Base-by-base conservation (phyloP, 2,329 filamentous ascomycete species). In the Aspergillus pseudonomiae region DNA sequence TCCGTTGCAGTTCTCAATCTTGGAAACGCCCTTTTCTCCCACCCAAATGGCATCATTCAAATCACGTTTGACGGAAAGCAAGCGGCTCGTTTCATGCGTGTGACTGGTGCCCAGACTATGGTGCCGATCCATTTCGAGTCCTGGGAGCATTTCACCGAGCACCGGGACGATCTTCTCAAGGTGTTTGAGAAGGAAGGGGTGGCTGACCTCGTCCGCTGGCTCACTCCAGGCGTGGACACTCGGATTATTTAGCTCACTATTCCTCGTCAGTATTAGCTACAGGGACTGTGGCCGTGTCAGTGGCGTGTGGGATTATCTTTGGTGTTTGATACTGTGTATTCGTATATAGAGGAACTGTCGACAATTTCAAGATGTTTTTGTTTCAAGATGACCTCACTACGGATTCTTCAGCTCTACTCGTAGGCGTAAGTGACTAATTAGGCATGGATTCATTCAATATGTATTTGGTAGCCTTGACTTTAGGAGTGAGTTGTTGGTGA, bases 81-180 rank as follows among this genome's bases (percentile, higher is more conserved):
- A 39, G 82, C 73, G 1, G 78, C 76, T 4, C 64, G 63, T 41
- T 69, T 84, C 14, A 75, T 81, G 55, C 71, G 74, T 0, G 78
- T 78, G 3, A 70, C 83, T 12, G 70, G 71, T 12, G 79, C 79
- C 0, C 80, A 83, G 53, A 60, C 77, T 2, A 63, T 84, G n/a
- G 75, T 84, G 1, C 82, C 81, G 0, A 80, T 85, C 76, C 81
- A 84, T 63, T 84, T 73, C 60, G 81, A 84, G 56, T 74, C 73
- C 1, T 85, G 82, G 82, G 68, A 66, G 0, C 81, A 84, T 65
- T 83, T 83, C 59, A 75, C 74, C 1, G 74, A 83, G 65, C 67
- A 69, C 41, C 70, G 72, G 4, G 64, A 71, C 3, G 72, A 73
- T 21, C 36, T 28, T 16, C 28, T 57, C 2, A 12, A 16, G 6